These are phyloP conservation scores for Periconia sp. DNA, from an alignment of 2,329 filamentous ascomycete species.

Conservation along the genomic window DNA sequence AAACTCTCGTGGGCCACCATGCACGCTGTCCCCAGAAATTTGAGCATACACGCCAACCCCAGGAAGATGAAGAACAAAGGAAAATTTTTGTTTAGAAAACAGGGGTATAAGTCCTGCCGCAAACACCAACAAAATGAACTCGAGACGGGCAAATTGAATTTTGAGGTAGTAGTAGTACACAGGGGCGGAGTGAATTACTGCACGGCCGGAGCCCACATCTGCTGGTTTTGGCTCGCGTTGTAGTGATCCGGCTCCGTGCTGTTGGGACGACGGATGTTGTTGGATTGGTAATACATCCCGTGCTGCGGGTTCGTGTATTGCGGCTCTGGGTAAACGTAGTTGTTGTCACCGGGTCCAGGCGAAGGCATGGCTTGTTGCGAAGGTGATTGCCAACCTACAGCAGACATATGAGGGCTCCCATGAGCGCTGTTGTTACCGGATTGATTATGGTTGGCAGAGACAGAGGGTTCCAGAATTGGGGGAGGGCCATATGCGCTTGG, in stretches of 20 bases:
- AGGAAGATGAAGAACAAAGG: conserved; percentile 11
- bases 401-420: conserved; percentile 83
- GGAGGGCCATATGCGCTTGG: conserved; percentile 81
- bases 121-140: conserved; percentile 41
- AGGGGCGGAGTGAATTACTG: conserved; percentile 27
- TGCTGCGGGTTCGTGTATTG: conserved; percentile 62
- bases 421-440: conserved; percentile 63
- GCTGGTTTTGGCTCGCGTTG: conserved; percentile 40
- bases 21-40: conserved; percentile 23
- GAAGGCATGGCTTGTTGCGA: conserved; percentile 72
- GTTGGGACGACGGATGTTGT: conserved; percentile 70
- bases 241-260: conserved; percentile 67
- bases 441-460: conserved; percentile 75
- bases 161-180: neutral
- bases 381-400: conserved; percentile 84
- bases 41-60: conserved; percentile 29
- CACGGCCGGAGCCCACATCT: conserved; percentile 47
- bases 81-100: conserved; percentile 41
- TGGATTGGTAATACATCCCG: conserved; percentile 71
- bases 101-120: conserved; percentile 45
- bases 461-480: conserved; percentile 78
- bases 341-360: conserved; percentile 66
- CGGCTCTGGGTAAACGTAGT: conserved; percentile 82
- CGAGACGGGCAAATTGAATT: conserved; percentile 16
- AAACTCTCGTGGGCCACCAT: conserved; percentile 27